Conservation (phyloP, 768 basidiomycete species). For the Boletus barrowsii region DNA sequence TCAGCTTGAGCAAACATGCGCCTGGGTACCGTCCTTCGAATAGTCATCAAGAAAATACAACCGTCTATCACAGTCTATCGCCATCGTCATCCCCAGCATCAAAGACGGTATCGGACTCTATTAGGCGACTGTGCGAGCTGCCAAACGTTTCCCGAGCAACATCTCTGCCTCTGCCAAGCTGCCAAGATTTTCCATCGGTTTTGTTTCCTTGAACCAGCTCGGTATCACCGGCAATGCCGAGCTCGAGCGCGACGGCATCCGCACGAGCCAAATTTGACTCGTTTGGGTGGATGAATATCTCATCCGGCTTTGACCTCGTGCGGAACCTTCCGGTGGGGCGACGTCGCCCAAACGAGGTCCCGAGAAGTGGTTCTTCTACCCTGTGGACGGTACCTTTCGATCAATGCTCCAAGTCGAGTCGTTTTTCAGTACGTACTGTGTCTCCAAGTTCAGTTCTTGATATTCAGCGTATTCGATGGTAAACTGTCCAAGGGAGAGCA, state of each 20-base stretch:
- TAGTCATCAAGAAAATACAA: neutral
- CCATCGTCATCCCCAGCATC: conserved; percentile 17
- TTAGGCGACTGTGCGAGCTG: conserved; percentile 4
- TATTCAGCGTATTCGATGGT: conserved; percentile 39
- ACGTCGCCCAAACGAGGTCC: conserved; percentile 2
- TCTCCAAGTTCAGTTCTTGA: conserved; percentile 14
- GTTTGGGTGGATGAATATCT: conserved; percentile 60
- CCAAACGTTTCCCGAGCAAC: conserved; percentile 47
- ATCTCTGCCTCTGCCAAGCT: conserved; percentile 48
- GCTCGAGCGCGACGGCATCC: conserved; percentile 54
- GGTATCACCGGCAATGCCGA: conserved; percentile 49
- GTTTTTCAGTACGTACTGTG: conserved; percentile 18
- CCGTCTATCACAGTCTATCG: neutral
- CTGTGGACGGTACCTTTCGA: conserved; percentile 7
- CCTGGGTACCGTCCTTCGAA: too few relatives aligned
- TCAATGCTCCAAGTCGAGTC: neutral
- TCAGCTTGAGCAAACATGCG: too few relatives aligned
- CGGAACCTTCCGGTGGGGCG: conserved; percentile 33
- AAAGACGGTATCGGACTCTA: conserved; percentile 5
- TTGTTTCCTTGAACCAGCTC: conserved; percentile 43
- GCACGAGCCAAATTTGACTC: conserved; percentile 66
- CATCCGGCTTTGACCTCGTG: conserved; percentile 53
- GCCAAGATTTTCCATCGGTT: conserved; percentile 45
- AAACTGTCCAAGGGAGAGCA: conserved; percentile 59
- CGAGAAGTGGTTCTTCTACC: conserved; percentile 25